Conservation (phyloP, 2,329 filamentous ascomycete genomes). For the Penicillium sp. region DNA sequence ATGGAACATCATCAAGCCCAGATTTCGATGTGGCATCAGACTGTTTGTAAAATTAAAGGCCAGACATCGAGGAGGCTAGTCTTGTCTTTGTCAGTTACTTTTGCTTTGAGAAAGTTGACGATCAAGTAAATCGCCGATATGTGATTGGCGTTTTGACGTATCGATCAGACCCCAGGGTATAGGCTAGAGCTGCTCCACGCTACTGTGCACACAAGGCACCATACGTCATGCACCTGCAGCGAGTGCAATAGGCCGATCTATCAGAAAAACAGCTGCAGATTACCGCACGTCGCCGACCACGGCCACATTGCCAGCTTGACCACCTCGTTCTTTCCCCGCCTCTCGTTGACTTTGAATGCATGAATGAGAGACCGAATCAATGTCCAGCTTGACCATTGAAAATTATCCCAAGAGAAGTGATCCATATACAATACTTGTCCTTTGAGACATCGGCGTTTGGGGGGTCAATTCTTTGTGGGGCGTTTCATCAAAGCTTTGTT, state of each 20-base stretch:
- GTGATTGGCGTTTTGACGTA: not conserved
- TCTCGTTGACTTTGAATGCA: not conserved
- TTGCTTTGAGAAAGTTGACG: not conserved
- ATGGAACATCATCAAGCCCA: not conserved
- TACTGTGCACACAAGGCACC: not conserved
- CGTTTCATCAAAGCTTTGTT: constrained; percentile 12
- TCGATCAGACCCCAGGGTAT: constrained; percentile 1
- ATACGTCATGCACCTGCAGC: constrained; percentile 3
- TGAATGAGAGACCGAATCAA: not conserved
- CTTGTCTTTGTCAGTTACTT: not conserved
- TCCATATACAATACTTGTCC: not conserved
- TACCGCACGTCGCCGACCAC: constrained; percentile 11
- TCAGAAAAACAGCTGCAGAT: constrained; percentile 10
- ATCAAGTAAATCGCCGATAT: not conserved
- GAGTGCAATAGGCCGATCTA: constrained; percentile 8
- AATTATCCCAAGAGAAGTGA: not conserved
- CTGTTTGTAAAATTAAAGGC: not conserved
- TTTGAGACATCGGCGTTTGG: not conserved
- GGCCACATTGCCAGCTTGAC: constrained; percentile 4
- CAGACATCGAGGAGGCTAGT: not conserved
- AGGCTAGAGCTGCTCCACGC: not conserved
- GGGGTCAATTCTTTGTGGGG: not conserved
- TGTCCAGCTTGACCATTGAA: not conserved
- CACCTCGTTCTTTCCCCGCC: constrained; percentile 11
- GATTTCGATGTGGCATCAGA: not conserved